Base-by-base conservation (phyloP, 73 alveolate genomes). In the Blepharisma japonicum region DNA sequence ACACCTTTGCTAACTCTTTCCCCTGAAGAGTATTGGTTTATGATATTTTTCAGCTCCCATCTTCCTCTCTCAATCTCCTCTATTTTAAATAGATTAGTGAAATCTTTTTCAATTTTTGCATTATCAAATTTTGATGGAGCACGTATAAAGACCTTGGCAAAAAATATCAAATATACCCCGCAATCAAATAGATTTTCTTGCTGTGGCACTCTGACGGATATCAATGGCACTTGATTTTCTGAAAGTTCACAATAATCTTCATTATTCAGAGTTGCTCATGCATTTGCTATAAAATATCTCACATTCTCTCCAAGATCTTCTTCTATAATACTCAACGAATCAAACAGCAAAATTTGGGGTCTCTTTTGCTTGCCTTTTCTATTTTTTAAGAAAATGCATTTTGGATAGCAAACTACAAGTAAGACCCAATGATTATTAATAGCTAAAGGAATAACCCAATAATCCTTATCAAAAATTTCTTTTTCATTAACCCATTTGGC, bases 381-480 rank as follows among this genome's bases (percentile, higher is more conserved):
- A 14, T 61, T 61, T 61, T 25, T 25, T 14, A 39, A 20, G 14
- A 25, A 14, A 61, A 25, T 39, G 46, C 23, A 14, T 61, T 61
- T 61, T 20, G 74, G 74, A 25, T 61, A 14, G 39, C 47, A 8
- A 9, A 61, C 47, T 18, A 61, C 23, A 39, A 61, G n/a, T 61
- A 61, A 25, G 5, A 61, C 50, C 74, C 74, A 61, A 61, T 61
- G 74, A 9, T 61, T 39, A n/a, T 20, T 61, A 20, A 14, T 14
- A 4, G 74, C 74, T 14, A 61, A 8, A 61, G 74, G 74, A 48
- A 61, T 61, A 25, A 61, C 18, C 74, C 74, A 61, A 61, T 61
- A 61, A 14, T 25, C 18, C 18, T 18, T 18, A 18, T 25, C 23
- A 25, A 61, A 61, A 61, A 61, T 14, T 8, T 61, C 46, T 20